phyloP scores from a whole-genome alignment of 371 early-diverging fungal genomes.

The Synchytrium microbalum region DNA sequence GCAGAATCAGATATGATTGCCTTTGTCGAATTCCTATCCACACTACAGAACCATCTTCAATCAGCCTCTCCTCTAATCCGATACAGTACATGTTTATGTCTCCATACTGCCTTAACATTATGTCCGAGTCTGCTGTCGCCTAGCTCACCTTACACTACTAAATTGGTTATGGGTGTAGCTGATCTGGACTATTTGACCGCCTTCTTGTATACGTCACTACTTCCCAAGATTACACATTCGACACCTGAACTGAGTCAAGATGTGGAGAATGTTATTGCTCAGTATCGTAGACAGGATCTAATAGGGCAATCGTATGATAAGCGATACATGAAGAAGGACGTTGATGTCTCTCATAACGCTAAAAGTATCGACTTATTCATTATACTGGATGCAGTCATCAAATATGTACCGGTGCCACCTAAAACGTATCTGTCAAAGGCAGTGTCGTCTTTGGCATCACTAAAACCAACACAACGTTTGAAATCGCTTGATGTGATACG shows the following conservation, averaged over 20 bases:
- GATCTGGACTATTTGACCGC: constrained; percentile 39
- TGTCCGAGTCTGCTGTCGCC: constrained; percentile 23
- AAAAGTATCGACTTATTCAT: not conserved
- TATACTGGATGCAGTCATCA: not conserved
- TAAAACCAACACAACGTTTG: not conserved
- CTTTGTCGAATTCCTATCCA: constrained; percentile 30
- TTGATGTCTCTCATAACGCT: too few species aligned
- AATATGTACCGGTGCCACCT: not conserved
- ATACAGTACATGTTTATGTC: constrained; percentile 36
- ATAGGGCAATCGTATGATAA: not conserved
- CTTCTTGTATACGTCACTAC: constrained; percentile 35
- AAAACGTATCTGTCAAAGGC: not conserved
- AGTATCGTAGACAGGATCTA: not conserved
- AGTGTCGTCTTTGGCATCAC: not conserved
- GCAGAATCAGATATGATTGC: constrained; percentile 4
- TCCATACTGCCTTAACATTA: constrained; percentile 29
- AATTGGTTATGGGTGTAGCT: constrained; percentile 32
- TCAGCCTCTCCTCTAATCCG: constrained; percentile 38
- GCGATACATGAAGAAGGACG: too few species aligned
- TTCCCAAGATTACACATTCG: constrained; percentile 2
- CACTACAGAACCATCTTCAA: constrained; percentile 37
- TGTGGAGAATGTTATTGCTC: not conserved
- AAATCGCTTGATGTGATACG: not conserved
- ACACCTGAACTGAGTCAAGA: not conserved
- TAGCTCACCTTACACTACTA: constrained; percentile 19